These are phyloP conservation scores for Rhypophila decipiens DNA, from an alignment of 495 filamentous ascomycete species.

Conservation along the genomic window DNA sequence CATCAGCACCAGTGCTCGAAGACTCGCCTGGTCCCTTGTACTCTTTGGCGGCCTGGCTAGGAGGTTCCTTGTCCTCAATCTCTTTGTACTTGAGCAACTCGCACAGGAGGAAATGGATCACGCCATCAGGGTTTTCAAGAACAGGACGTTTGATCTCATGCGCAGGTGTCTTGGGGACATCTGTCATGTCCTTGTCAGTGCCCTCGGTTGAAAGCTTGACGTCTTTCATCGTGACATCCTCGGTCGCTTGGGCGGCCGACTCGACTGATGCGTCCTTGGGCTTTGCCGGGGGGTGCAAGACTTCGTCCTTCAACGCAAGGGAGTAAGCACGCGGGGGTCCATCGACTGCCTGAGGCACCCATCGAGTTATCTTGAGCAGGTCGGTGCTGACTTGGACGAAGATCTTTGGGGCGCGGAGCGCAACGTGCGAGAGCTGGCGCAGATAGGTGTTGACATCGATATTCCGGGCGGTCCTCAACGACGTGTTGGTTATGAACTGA, in stretches of 20 bases:
- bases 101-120: constrained; percentile 91
- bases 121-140: constrained; percentile 89
- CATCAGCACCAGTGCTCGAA: constrained; percentile 13
- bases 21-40: constrained; percentile 24
- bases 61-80: constrained; percentile 71
- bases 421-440: constrained; percentile 72
- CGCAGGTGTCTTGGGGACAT: constrained; percentile 51
- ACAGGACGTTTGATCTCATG: constrained; percentile 73
- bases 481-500: constrained; percentile 61
- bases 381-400: constrained; percentile 92
- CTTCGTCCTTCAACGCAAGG: constrained; percentile 25
- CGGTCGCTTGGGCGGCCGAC: constrained; percentile 47
- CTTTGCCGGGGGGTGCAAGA: constrained; percentile 24
- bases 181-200: constrained; percentile 46
- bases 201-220: constrained; percentile 48
- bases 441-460: constrained; percentile 69
- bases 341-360: constrained; percentile 27
- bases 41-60: constrained; percentile 45
- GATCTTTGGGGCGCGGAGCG: constrained; percentile 73
- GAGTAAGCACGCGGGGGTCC: constrained; percentile 42
- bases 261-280: constrained; percentile 33
- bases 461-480: constrained; percentile 48
- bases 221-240: constrained; percentile 45
- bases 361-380: constrained; percentile 68
- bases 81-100: constrained; percentile 89